Percentiles rank a stretch among this genome's conserved stretches.
These are phyloP conservation scores for Zygoascus meyerae DNA, from an alignment of 1,139 yeast genomes.

Conservation along the genomic window DNA sequence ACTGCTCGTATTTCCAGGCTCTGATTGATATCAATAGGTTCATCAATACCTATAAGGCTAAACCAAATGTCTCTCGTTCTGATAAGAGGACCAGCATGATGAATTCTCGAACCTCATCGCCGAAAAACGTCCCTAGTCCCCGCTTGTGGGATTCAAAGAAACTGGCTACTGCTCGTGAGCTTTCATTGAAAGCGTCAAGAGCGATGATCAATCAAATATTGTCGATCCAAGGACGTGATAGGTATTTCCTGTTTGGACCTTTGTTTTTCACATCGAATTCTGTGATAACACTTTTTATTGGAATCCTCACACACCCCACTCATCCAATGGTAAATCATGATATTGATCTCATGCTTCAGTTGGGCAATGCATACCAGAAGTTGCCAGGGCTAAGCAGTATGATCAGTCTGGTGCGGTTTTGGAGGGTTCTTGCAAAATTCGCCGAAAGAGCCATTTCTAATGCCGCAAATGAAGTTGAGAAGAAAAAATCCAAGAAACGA, in stretches of 20 bases:
- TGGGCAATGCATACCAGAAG: background rate
- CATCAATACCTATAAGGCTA: slow-evolving; percentile 30
- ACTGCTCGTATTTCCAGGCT: slow-evolving; percentile 25
- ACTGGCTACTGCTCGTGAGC: slow-evolving; percentile 12
- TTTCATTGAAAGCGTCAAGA: slow-evolving; percentile 24
- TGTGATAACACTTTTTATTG: slow-evolving; percentile 26
- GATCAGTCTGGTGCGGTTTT: background rate
- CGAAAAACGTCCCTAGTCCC: background rate
- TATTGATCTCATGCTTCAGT: slow-evolving; percentile 10
- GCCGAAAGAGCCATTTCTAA: slow-evolving; percentile 3
- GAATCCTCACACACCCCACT: slow-evolving; percentile 24
- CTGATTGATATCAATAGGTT: slow-evolving; percentile 24
- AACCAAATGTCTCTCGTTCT: background rate
- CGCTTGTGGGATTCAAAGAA: slow-evolving; percentile 1
- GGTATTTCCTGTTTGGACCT: slow-evolving; percentile 11
- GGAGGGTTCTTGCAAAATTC: slow-evolving; percentile 9
- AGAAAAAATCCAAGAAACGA: background rate
- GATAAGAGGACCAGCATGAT: background rate
- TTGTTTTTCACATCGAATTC: slow-evolving; percentile 23
- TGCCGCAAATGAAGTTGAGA: background rate
- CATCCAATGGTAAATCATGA: slow-evolving; percentile 24
- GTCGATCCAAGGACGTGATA: slow-evolving; percentile 16
- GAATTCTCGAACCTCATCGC: background rate
- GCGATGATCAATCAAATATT: slow-evolving; percentile 18
- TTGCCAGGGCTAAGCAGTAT: background rate